Conservation (phyloP, 139 green algal species). For the Tetraselmis chui region DNA sequence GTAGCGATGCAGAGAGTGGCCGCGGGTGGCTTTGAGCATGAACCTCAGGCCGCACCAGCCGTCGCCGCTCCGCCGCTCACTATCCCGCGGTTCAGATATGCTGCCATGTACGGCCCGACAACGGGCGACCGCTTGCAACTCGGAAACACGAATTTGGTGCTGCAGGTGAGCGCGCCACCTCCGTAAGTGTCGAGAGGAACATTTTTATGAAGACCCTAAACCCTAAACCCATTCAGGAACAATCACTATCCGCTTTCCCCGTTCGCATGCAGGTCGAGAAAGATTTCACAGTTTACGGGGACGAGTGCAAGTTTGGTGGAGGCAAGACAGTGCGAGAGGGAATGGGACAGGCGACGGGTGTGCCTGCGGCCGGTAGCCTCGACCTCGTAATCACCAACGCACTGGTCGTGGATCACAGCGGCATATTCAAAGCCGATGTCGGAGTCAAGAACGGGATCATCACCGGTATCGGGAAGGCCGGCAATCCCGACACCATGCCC, state of each 20-base stretch:
- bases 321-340: conserved; percentile 43
- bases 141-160: conserved; percentile 30
- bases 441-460: conserved; percentile 15
- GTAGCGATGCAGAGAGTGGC: conserved; percentile 15
- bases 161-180: background rate
- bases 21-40: conserved; percentile 20
- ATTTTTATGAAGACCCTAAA: too few species aligned
- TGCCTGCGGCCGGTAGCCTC: background rate
- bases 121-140: conserved; percentile 30
- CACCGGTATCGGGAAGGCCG: conserved; percentile 36
- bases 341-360: conserved; percentile 30
- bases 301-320: conserved; percentile 47
- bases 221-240: too few species aligned
- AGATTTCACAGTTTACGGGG: conserved; percentile 37
- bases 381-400: conserved; percentile 43
- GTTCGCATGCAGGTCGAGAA: conserved; percentile 21
- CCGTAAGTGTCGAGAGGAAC: too few species aligned
- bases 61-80: background rate
- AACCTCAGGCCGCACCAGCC: conserved; percentile 3
- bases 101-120: conserved; percentile 34
- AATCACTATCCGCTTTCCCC: too few species aligned
- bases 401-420: conserved; percentile 39
- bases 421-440: conserved; percentile 28
- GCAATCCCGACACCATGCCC: conserved; percentile 43
- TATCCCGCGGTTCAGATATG: conserved; percentile 25